Conservation (phyloP, 345 rosid genomes). For the Euphorbia pulcherrima region DNA sequence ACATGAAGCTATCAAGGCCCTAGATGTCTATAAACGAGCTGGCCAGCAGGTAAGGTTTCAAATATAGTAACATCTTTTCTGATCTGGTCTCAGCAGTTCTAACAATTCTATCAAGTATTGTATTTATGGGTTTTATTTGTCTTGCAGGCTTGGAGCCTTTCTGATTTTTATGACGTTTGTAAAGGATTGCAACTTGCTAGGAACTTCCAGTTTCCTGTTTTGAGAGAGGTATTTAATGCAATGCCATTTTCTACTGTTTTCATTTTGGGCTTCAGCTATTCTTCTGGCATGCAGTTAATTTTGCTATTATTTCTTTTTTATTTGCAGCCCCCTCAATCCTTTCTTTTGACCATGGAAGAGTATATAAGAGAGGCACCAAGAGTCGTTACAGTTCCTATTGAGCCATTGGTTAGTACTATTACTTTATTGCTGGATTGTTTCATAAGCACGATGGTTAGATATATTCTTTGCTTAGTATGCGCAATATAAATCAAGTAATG, state of each 20-base stretch:
- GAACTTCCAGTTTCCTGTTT: conserved; percentile 90
- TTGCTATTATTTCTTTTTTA: conserved; percentile 8
- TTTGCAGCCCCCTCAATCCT: conserved; percentile 90
- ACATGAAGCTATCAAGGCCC: conserved; percentile 81
- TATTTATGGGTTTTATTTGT: conserved; percentile 17
- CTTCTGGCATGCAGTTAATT: background rate
- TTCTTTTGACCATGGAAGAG: conserved; percentile 94
- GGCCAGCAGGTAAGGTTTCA: conserved; percentile 68
- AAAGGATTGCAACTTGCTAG: conserved; percentile 97
- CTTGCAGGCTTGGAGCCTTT: conserved; percentile 80
- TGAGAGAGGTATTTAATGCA: conserved; percentile 68
- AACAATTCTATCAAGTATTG: background rate
- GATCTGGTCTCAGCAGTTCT: conserved; percentile 2
- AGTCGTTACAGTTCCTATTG: conserved; percentile 62
- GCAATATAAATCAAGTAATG: background rate
- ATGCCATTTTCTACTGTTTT: conserved; percentile 5
- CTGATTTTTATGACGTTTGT: conserved; percentile 90
- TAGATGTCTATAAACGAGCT: conserved; percentile 79
- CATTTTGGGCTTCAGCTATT: background rate
- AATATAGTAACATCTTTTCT: background rate
- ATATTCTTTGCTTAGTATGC: background rate
- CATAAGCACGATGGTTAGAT: background rate
- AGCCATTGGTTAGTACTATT: conserved; percentile 60
- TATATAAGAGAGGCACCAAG: conserved; percentile 96
- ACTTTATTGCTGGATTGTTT: background rate